Evolutionary conservation across 805 yeast genomes (phyloP), one percentile per base, ranked within the genome.

Genomic region (Nakazawaea pomicola): DNA sequence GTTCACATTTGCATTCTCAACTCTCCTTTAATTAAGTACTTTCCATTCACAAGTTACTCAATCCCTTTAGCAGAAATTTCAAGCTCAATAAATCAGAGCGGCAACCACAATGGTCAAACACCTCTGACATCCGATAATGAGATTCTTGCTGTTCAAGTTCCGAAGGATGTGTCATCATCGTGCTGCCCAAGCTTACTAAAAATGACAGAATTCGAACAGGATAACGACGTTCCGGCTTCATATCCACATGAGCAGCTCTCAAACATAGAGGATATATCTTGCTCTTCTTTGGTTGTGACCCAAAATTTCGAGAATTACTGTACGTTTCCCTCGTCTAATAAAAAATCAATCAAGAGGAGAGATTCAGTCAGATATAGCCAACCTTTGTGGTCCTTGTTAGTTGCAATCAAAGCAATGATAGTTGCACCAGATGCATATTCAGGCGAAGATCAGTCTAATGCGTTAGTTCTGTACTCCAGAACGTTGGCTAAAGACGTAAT

Each of bases 381-480:
- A 46, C 80, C 80, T 3, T 44, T 76, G 3, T 76, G 82, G 82
- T 60, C 76, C 0, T 64, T 75, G 34, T 54, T 76, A 1, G 68
- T 73, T 19, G 76, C 79, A 1, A 58, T 72, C 9, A 69, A 67
- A 48, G 69, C 78, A 1, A 73, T 76, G 68, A 64, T 62, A 47
- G 52, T 62, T 25, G 56, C 73, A 47, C 68, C 65, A 47, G 69
- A 70, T 50, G 54, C 72, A 29, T 67, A 64, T 53, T 57, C 53
- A 51, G 43, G 56, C 55, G 47, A 65, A 61, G 45, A 42, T 21
- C 38, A 36, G 14, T 35, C 44, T n/a, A 41, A 40, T 16, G 44
- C 49, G 2, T 38, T 51, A n/a, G 47, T 49, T 16, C 43, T 29
- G 4, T 38, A 37, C 8, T 17, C 40, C 4, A 33, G 35, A 9